Conservation (phyloP, 2,329 filamentous ascomycete species). For the Diaporthe nobilis region DNA sequence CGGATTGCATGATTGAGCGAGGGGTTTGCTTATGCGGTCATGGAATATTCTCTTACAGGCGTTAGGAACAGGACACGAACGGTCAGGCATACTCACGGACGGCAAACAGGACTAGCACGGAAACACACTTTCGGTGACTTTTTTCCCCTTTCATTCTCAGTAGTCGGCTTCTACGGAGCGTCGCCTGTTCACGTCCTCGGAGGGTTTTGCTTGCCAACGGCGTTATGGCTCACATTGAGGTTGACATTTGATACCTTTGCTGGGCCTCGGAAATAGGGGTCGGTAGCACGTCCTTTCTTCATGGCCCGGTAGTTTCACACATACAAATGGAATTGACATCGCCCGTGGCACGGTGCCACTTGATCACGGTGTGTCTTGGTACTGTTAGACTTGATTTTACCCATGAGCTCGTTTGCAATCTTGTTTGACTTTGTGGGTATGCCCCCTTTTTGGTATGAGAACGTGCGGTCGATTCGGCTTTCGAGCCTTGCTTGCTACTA, state of each 20-base stretch:
- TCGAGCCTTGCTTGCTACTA: not conserved
- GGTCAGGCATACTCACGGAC: constrained; percentile 32
- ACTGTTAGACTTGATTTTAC: not conserved
- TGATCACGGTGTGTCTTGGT: not conserved
- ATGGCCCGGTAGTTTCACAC: constrained; percentile 6
- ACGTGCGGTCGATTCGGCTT: not conserved
- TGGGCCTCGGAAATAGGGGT: constrained; percentile 31
- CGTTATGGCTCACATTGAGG: constrained; percentile 42
- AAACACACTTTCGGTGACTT: constrained; percentile 5
- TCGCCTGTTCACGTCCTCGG: not conserved
- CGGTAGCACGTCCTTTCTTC: constrained; percentile 15
- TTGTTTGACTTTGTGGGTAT: not conserved
- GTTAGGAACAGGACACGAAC: constrained; percentile 29
- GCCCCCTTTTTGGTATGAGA: not conserved
- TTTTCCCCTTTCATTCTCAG: constrained; percentile 15
- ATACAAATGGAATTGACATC: constrained; percentile 17
- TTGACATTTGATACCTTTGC: constrained; percentile 46
- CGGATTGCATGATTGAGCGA: constrained; percentile 16
- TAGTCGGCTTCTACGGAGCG: not conserved
- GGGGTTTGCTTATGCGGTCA: constrained; percentile 27
- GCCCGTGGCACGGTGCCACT: not conserved
- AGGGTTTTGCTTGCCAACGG: constrained; percentile 22
- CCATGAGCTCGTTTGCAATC: not conserved
- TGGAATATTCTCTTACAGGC: constrained; percentile 25
- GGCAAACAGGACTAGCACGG: constrained; percentile 37